Evolutionary conservation across 2,329 filamentous ascomycete genomes (phyloP), one percentile per base, ranked within the genome.

Genomic region (Ophiostoma piceae): DNA sequence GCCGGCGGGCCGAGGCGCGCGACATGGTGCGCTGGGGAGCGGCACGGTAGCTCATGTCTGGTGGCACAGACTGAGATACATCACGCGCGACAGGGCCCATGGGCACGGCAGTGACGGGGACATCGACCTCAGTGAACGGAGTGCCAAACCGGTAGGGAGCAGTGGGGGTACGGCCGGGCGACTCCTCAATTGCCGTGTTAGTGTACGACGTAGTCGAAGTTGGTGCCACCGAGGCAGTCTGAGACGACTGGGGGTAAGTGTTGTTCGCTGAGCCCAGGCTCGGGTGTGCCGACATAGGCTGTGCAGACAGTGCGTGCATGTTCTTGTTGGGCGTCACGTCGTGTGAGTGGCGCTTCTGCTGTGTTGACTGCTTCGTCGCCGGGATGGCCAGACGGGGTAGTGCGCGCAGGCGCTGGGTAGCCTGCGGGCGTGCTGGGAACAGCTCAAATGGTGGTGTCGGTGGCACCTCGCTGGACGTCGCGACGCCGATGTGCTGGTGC

Each of bases 61-160:
- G 94, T 62, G 94, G 94, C 0, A 97, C 94, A 5, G 94, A 97
- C 79, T 97, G 92, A 35, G 92, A 96, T 66, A 84, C 83, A 76
- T 95, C 90, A 67, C 94, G 90, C 64, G 90, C 84, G 41, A 96
- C 83, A 7, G 91, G 91, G 0, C 90, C 91, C 19, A 88, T 75
- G 0, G 87, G 87, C 62, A 94, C 83, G 2, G 89, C 85, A 0
- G 92, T 95, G 71, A 96, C 81, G 0, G 94, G 94, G 14, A 94
- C 88, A 77, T 97, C 94, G 84, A 94, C 90, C 76, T 96, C 93
- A 1, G 94, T 96, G 78, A 94, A 91, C 19, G 94, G 93, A 0
- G 92, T 96, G n/a, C 88, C 90, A 73, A 92, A 89, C 69, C 91
- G 88, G 80, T 93, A 94, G 60, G 90, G 82, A 26, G 83, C 85